Conservation (phyloP, 2,329 filamentous ascomycete species). For the Parasarocladium wereldwijsianum region DNA sequence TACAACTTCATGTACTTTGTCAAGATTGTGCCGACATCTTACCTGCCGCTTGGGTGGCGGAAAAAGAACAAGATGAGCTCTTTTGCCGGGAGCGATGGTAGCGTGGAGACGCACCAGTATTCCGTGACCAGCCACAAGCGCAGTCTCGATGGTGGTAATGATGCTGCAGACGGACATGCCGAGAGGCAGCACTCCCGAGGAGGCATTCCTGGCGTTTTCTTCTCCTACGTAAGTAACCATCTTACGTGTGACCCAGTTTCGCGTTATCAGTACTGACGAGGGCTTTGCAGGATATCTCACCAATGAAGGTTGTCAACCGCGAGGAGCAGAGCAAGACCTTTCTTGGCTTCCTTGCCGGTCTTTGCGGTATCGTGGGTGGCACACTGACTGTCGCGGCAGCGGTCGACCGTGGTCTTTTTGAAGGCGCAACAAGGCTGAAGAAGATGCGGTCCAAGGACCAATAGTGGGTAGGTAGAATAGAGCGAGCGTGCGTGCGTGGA, state of each 20-base stretch:
- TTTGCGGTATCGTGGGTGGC: conserved; percentile 89
- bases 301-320: conserved; percentile 98
- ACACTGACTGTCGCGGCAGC: conserved; percentile 93
- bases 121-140: conserved; percentile 94
- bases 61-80: conserved; percentile 39
- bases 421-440: conserved; percentile 70
- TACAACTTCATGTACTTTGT: conserved; percentile 99
- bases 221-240: conserved; percentile 70
- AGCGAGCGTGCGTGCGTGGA: not conserved
- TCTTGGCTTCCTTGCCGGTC: conserved; percentile 78
- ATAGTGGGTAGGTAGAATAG: conserved; percentile 15
- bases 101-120: conserved; percentile 95
- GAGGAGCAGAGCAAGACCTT: conserved; percentile 84
- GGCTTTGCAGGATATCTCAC: conserved; percentile 68
- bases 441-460: conserved; percentile 62
- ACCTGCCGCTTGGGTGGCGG: conserved; percentile 83
- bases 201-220: conserved; percentile 95
- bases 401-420: conserved; percentile 79
- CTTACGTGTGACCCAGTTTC: too few relatives aligned
- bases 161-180: conserved; percentile 75
- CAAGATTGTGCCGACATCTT: conserved; percentile 94
- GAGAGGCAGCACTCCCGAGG: conserved; percentile 80
- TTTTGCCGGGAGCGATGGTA: conserved; percentile 51
- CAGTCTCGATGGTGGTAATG: conserved; percentile 69
- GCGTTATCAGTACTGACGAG: not conserved